A percentile compares a stretch with the other conserved stretches of the same genome.
phyloP scores from a whole-genome alignment of 805 yeast genomes.

The Candida alai region DNA sequence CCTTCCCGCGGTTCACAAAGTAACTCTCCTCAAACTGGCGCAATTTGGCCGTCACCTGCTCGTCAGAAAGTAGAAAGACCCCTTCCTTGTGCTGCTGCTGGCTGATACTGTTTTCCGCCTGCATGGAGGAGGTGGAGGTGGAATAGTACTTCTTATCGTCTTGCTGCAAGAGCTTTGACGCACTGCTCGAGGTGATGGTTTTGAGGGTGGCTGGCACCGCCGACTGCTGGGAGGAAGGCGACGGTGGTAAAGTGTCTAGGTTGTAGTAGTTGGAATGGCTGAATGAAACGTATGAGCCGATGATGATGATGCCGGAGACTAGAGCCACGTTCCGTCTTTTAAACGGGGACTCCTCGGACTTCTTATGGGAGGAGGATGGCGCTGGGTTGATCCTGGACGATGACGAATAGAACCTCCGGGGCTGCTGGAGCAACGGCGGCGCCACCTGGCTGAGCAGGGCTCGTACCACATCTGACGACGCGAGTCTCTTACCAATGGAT shows the following conservation, averaged over 20 bases:
- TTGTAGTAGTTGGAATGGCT: constrained; percentile 39
- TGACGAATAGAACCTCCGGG: background rate
- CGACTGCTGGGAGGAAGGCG: no score
- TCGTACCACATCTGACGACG: constrained; percentile 5
- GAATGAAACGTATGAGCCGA: constrained; percentile 39
- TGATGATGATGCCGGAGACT: constrained; percentile 39
- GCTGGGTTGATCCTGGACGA: constrained; percentile 4
- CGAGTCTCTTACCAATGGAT: constrained; percentile 8
- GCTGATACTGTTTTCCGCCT: constrained; percentile 34
- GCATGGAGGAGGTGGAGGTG: constrained; percentile 44
- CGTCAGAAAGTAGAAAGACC: constrained; percentile 55
- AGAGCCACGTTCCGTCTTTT: constrained; percentile 35
- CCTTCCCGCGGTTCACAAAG: constrained; percentile 76
- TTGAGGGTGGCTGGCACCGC: constrained; percentile 6
- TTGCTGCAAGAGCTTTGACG: background rate
- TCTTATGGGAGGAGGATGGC: background rate
- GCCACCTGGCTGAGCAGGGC: constrained; percentile 4
- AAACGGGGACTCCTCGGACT: constrained; percentile 14
- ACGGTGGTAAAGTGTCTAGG: constrained; percentile 32
- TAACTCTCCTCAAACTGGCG: constrained; percentile 78
- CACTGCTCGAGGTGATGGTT: constrained; percentile 2
- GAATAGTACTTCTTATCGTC: constrained; percentile 24
- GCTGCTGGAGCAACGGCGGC: background rate
- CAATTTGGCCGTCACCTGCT: constrained; percentile 65
- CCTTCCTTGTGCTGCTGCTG: constrained; percentile 51